These are phyloP conservation scores for Debaryomyces sp. DNA, from an alignment of 1,139 yeast species.

Conservation along the genomic window DNA sequence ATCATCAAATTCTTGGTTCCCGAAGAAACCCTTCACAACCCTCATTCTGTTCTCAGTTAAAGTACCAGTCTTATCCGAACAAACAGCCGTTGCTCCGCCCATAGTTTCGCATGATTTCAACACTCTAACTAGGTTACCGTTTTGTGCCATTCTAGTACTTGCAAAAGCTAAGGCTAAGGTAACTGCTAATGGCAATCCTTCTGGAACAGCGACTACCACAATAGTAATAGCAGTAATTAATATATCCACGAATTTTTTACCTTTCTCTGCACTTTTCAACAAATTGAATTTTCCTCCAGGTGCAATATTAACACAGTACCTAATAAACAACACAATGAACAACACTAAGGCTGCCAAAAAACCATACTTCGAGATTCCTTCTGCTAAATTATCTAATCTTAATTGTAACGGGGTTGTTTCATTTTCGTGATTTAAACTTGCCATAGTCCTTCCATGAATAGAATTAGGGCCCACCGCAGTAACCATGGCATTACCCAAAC, in stretches of 20 bases:
- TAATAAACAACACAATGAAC: slow-evolving; percentile 75
- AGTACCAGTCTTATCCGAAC: slow-evolving; percentile 98
- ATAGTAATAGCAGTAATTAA: slow-evolving; percentile 90
- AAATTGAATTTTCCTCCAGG: slow-evolving; percentile 49
- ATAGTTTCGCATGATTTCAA: slow-evolving; percentile 94
- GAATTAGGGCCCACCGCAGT: slow-evolving; percentile 92
- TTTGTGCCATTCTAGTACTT: slow-evolving; percentile 96
- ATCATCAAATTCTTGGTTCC: slow-evolving; percentile 50
- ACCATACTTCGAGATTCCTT: slow-evolving; percentile 92
- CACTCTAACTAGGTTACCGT: slow-evolving; percentile 93
- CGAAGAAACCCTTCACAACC: slow-evolving; percentile 75
- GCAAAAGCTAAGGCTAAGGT: slow-evolving; percentile 97
- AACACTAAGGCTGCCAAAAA: slow-evolving; percentile 78
- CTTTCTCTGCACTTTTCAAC: slow-evolving; percentile 70
- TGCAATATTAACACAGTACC: slow-evolving; percentile 71
- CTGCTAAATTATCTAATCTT: slow-evolving; percentile 81
- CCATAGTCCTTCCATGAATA: slow-evolving; percentile 88
- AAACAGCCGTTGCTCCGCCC: slow-evolving; percentile 98
- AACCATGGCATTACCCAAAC: slow-evolving; percentile 82
- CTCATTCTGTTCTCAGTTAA: slow-evolving; percentile 92
- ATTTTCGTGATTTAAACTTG: slow-evolving; percentile 69
- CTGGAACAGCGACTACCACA: slow-evolving; percentile 97
- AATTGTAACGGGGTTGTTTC: slow-evolving; percentile 90
- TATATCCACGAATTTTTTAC: slow-evolving; percentile 79
- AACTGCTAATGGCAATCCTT: slow-evolving; percentile 95